phyloP scores from a whole-genome alignment of 306 rosid species.

The Gastrolobium bilobum region DNA sequence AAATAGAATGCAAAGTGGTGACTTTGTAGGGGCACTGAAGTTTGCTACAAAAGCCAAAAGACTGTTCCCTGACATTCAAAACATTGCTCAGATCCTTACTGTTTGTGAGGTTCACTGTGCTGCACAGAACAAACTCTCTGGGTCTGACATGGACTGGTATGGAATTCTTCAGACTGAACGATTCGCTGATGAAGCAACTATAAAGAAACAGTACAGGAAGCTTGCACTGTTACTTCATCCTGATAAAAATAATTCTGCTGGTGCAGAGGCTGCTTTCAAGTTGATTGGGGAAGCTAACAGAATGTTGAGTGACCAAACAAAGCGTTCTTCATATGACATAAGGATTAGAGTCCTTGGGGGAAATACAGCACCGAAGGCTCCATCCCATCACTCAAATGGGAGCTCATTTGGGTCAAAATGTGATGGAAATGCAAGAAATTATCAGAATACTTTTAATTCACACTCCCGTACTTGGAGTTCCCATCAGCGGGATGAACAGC shows the following conservation, averaged over 20 bases:
- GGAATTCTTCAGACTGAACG: constrained; percentile 70
- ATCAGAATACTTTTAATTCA: constrained; percentile 53
- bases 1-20: constrained; percentile 64
- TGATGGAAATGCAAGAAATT: constrained; percentile 43
- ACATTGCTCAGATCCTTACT: constrained; percentile 69
- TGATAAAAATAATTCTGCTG: constrained; percentile 85
- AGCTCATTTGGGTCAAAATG: constrained; percentile 40
- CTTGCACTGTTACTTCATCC: constrained; percentile 91
- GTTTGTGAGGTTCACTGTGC: constrained; percentile 92
- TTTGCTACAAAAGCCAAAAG: constrained; percentile 70
- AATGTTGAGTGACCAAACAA: constrained; percentile 67
- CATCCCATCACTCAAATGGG: constrained; percentile 54
- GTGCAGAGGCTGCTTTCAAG: constrained; percentile 98
- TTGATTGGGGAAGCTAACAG: constrained; percentile 87
- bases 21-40: constrained; percentile 82
- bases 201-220: constrained; percentile 85
- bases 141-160: constrained; percentile 86
- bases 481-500: constrained; percentile 47
- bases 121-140: constrained; percentile 65
- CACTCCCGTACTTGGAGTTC: constrained; percentile 47
- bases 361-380: constrained; percentile 48
- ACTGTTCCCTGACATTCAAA: constrained; percentile 77
- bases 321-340: constrained; percentile 61
- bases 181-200: constrained; percentile 62
- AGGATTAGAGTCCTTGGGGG: constrained; percentile 49